Percentiles rank a stretch among this genome's conserved stretches.
These are phyloP conservation scores for Leptomonas pyrrhocoris DNA, from an alignment of 208 protist genomes.

Conservation along the genomic window DNA sequence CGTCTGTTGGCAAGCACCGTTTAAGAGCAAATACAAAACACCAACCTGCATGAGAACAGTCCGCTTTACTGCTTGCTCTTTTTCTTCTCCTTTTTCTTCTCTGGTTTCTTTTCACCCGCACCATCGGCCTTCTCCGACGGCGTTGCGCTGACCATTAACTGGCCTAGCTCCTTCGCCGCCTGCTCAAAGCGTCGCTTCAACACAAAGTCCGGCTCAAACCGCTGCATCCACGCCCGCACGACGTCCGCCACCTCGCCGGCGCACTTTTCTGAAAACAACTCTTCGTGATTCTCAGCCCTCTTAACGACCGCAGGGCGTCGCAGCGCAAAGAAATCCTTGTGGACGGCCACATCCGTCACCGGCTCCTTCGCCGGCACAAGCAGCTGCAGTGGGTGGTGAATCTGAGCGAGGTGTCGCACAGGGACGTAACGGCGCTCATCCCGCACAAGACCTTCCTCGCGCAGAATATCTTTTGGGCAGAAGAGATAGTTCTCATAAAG, in stretches of 20 bases:
- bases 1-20: too few species aligned
- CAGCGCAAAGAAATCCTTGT: conserved; percentile 82
- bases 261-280: conserved; percentile 49
- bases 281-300: conserved; percentile 51
- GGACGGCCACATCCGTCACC: conserved; percentile 54
- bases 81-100: conserved; percentile 85
- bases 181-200: conserved; percentile 78
- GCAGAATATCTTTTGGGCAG: conserved; percentile 45
- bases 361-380: conserved; percentile 55
- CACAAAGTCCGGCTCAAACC: conserved; percentile 80
- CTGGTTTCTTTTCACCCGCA: conserved; percentile 48
- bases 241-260: conserved; percentile 70
- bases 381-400: conserved; percentile 84
- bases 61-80: conserved; percentile 34
- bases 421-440: conserved; percentile 67
- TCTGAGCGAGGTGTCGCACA: conserved; percentile 48
- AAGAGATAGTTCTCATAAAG: conserved; percentile 73
- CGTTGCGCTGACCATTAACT: conserved; percentile 54
- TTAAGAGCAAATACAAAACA: not conserved
- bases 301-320: conserved; percentile 71
- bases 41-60: not conserved
- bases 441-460: conserved; percentile 55
- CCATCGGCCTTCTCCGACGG: conserved; percentile 11
- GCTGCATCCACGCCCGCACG: conserved; percentile 70
- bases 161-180: conserved; percentile 76